These are phyloP conservation scores for Cytospora schulzeri DNA, from an alignment of 2,329 filamentous ascomycete genomes.

Conservation along the genomic window DNA sequence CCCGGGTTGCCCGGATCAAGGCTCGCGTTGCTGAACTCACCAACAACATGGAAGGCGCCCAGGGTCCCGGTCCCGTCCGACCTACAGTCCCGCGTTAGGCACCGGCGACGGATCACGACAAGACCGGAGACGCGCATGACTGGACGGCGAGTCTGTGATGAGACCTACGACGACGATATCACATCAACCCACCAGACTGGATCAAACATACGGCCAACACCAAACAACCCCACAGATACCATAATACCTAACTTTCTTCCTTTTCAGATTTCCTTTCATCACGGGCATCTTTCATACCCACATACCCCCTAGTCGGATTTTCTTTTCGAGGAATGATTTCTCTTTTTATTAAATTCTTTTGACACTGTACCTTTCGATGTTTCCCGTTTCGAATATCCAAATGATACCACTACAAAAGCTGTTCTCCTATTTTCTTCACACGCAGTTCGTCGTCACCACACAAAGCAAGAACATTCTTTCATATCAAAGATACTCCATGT, in stretches of 20 bases:
- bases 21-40: slow-evolving; percentile 94
- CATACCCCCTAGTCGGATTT: slow-evolving; percentile 16
- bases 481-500: slow-evolving; percentile 8
- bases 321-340: slow-evolving; percentile 16
- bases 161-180: not conserved
- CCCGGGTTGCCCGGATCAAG: slow-evolving; percentile 95
- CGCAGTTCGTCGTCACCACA: slow-evolving; percentile 4
- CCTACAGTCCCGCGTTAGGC: slow-evolving; percentile 40
- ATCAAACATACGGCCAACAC: not conserved
- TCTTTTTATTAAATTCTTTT: slow-evolving; percentile 8
- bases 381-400: slow-evolving; percentile 23
- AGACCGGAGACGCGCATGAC: slow-evolving; percentile 31
- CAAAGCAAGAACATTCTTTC: slow-evolving; percentile 19
- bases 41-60: slow-evolving; percentile 70
- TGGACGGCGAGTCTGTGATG: slow-evolving; percentile 30
- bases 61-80: slow-evolving; percentile 41
- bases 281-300: slow-evolving; percentile 12
- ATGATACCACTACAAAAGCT: slow-evolving; percentile 38
- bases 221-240: not conserved
- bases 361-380: slow-evolving; percentile 13
- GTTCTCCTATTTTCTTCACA: slow-evolving; percentile 8
- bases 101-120: slow-evolving; percentile 22
- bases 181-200: not conserved
- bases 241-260: slow-evolving; percentile 16
- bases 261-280: not conserved